Percentiles rank a stretch among this genome's conserved stretches.
phyloP scores from a whole-genome alignment of 495 filamentous ascomycete species.

The Paragyromitra xinjiangensis region DNA sequence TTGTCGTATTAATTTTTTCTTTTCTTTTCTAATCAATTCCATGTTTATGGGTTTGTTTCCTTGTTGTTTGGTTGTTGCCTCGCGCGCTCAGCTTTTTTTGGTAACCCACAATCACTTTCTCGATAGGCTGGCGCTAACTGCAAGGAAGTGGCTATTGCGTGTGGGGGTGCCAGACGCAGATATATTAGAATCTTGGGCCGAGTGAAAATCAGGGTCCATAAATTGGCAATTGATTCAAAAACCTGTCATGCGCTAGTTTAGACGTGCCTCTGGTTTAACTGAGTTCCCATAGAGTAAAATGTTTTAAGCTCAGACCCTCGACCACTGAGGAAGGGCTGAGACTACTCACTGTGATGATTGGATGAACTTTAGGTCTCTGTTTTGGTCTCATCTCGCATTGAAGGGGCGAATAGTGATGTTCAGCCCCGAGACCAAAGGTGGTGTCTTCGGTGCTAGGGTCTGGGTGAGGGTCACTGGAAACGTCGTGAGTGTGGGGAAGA shows the following conservation, averaged over 20 bases:
- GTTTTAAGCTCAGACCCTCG: constrained; percentile 28
- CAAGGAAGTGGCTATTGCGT: constrained; percentile 10
- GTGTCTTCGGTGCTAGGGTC: background rate
- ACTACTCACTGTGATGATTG: constrained; percentile 15
- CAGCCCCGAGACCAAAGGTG: constrained; percentile 3
- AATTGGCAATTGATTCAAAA: constrained; percentile 17
- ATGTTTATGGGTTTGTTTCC: background rate
- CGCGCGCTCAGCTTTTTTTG: constrained; percentile 23
- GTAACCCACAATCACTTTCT: background rate
- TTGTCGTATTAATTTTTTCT: background rate
- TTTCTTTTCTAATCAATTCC: background rate
- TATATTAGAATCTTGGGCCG: constrained; percentile 5
- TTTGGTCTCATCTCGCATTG: constrained; percentile 2
- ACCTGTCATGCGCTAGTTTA: constrained; percentile 19
- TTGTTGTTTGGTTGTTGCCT: constrained; percentile 5
- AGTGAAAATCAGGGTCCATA: constrained; percentile 3
- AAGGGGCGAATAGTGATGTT: background rate
- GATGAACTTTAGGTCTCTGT: constrained; percentile 2
- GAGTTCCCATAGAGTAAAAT: constrained; percentile 17
- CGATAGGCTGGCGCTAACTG: constrained; percentile 16
- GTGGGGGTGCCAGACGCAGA: constrained; percentile 19
- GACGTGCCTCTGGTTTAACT: background rate
- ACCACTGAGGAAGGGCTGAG: constrained; percentile 2
- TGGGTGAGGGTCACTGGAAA: background rate
- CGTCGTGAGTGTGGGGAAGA: background rate